Evolutionary conservation across 148 eudicot genomes (phyloP), one percentile per base, ranked within the genome.

Genomic region (Rhododendron williamsianum): DNA sequence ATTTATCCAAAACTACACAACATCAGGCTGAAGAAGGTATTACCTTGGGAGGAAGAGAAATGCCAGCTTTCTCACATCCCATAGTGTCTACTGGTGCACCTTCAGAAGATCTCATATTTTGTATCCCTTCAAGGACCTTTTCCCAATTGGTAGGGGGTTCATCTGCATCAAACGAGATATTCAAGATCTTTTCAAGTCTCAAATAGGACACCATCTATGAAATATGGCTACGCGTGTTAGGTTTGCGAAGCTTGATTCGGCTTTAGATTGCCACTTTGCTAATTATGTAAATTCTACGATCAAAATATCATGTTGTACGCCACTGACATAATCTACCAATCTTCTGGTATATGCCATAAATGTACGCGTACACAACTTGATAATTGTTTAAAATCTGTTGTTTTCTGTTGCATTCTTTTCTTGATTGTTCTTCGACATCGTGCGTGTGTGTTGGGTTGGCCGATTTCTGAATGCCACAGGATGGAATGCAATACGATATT

Each of bases 61-160:
- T 86, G 23, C 94, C 98, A 84, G 94, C 98, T 87, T 92, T 94
- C 89, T 94, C 97, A 87, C 95, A 94, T 27, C 94, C 98, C 94
- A 94, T 93, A 76, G 93, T 88, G 82, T 95, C 98, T 67, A 95
- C 98, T 6, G 97, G 98, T 71, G 98, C 98, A 92, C 88, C 90
- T 90, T 94, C 94, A 46, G 91, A 90, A 73, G 97, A 92, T 85
- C 97, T 91, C 98, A 95, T 95, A 86, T 86, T 76, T 63, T 93
- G 93, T 83, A 95, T 94, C 36, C 94, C 97, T 89, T 93, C 91
- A 86, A 93, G 94, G 87, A 95, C 92, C 78, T 87, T 91, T 86
- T 89, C 92, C 97, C 98, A 95, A 58, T 95, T 90, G 54, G 86
- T 86, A 89, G 97, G 98, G 71, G 88, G 85, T 82, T 87, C 87